These are phyloP conservation scores for Orychophragmus violaceus DNA, from an alignment of 345 rosid species.

Conservation along the genomic window DNA sequence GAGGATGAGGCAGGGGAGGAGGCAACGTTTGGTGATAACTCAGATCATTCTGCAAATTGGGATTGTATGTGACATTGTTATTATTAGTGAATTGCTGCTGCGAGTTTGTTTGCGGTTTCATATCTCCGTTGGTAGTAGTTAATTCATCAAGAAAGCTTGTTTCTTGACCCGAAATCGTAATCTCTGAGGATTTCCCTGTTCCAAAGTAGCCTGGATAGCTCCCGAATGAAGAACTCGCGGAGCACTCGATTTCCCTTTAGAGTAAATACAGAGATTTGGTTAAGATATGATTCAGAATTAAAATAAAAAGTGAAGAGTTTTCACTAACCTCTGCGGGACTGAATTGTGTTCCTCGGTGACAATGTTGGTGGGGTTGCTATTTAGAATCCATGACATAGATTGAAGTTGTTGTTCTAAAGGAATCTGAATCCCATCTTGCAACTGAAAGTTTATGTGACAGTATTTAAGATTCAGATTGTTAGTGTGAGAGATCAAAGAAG, in stretches of 20 bases:
- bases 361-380: constrained; percentile 38
- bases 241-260: constrained; percentile 63
- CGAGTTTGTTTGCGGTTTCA: constrained; percentile 35
- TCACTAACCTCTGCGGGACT: constrained; percentile 45
- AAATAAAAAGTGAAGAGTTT: background rate
- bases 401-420: constrained; percentile 65
- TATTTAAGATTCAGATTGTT: background rate
- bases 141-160: constrained; percentile 55
- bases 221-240: constrained; percentile 67
- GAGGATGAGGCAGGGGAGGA: constrained; percentile 17
- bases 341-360: constrained; percentile 47
- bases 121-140: constrained; percentile 37
- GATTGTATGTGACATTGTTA: constrained; percentile 31
- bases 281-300: background rate
- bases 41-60: constrained; percentile 39
- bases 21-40: constrained; percentile 43
- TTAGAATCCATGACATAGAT: constrained; percentile 52
- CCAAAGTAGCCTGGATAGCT: constrained; percentile 66
- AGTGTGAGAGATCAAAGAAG: background rate
- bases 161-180: constrained; percentile 57
- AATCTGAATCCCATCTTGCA: constrained; percentile 50
- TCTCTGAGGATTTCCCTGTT: constrained; percentile 50
- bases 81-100: constrained; percentile 37
- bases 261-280: background rate
- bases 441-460: constrained; percentile 25